Evolutionary conservation across 2,329 filamentous ascomycete genomes (phyloP).

Genomic region (Myriosclerotinia curreyana): DNA sequence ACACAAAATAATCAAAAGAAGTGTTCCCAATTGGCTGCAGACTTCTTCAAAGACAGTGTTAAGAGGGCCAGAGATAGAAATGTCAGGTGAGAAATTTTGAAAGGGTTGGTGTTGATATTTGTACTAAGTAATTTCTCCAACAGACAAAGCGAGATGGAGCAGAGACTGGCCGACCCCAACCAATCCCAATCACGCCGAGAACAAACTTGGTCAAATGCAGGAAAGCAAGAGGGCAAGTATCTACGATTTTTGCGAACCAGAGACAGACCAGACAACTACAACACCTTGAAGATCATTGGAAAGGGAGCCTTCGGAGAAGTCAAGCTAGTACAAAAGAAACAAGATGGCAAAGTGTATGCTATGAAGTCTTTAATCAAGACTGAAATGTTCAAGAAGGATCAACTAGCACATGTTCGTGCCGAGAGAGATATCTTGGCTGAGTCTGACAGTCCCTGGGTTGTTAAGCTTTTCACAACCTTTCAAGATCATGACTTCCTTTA

Average conservation of each 20-base stretch:
- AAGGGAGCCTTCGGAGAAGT: slow-evolving; percentile 99
- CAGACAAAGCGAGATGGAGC: slow-evolving; percentile 89
- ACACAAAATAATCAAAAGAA: slow-evolving; percentile 69
- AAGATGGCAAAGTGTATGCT: slow-evolving; percentile 94
- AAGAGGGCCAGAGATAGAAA: slow-evolving; percentile 94
- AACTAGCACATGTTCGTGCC: slow-evolving; percentile 92
- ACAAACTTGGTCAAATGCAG: slow-evolving; percentile 79
- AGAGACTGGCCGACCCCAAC: slow-evolving; percentile 73
- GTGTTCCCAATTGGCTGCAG: slow-evolving; percentile 68
- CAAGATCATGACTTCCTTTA: slow-evolving; percentile 95
- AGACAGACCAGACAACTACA: slow-evolving; percentile 91
- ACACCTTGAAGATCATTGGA: slow-evolving; percentile 95
- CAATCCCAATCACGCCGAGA: slow-evolving; percentile 74
- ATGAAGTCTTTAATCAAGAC: slow-evolving; percentile 98
- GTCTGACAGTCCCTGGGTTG: slow-evolving; percentile 99
- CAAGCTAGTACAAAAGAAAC: slow-evolving; percentile 93
- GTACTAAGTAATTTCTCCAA: slow-evolving; percentile 10
- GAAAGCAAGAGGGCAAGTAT: slow-evolving; percentile 87
- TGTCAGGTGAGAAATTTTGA: slow-evolving; percentile 62
- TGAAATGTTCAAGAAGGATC: slow-evolving; percentile 99
- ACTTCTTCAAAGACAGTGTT: slow-evolving; percentile 98
- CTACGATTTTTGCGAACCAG: slow-evolving; percentile 90
- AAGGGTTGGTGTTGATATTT: not conserved
- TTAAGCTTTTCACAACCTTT: slow-evolving; percentile 97
- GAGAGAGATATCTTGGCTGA: slow-evolving; percentile 97